These are phyloP conservation scores for Baorangia bicolor DNA, from an alignment of 768 basidiomycete species.

Conservation along the genomic window DNA sequence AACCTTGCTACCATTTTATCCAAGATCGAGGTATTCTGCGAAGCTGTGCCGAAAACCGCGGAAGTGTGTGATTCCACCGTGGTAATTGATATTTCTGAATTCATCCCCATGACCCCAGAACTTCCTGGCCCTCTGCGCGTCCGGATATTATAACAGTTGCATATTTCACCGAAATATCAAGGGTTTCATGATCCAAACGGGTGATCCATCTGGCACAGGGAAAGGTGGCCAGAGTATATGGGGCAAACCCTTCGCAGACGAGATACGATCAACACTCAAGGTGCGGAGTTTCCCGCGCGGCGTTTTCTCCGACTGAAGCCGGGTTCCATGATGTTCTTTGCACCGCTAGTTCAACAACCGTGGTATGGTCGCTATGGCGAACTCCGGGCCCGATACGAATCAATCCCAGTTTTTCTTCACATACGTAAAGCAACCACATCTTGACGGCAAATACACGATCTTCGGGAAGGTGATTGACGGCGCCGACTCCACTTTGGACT, in stretches of 20 bases:
- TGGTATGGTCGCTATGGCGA: conserved; percentile 97
- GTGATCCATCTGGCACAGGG: conserved; percentile 85
- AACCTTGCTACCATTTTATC: not conserved
- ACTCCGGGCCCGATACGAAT: conserved; percentile 91
- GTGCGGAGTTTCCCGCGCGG: conserved; percentile 40
- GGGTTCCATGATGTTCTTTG: not conserved
- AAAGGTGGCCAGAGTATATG: conserved; percentile 98
- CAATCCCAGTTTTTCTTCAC: conserved; percentile 90
- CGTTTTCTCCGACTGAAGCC: not conserved
- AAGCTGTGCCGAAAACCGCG: conserved; percentile 91
- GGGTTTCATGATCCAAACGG: conserved; percentile 94
- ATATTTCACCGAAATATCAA: conserved; percentile 95
- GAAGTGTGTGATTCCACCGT: conserved; percentile 55
- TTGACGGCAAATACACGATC: conserved; percentile 94
- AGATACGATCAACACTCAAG: conserved; percentile 92
- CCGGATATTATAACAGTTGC: conserved; percentile 80
- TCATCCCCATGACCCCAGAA: conserved; percentile 53
- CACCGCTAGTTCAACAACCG: conserved; percentile 84
- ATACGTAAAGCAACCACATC: conserved; percentile 89
- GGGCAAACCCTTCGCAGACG: conserved; percentile 90
- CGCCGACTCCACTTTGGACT: conserved; percentile 87
- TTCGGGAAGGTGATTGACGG: conserved; percentile 99
- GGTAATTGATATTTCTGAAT: not conserved
- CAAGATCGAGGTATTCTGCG: conserved; percentile 96
- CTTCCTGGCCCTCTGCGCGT: conserved; percentile 91